Evolutionary conservation across 1,139 yeast species (phyloP), one percentile per base, ranked within the genome.

Genomic region (Magnusiomyces magnusii): DNA sequence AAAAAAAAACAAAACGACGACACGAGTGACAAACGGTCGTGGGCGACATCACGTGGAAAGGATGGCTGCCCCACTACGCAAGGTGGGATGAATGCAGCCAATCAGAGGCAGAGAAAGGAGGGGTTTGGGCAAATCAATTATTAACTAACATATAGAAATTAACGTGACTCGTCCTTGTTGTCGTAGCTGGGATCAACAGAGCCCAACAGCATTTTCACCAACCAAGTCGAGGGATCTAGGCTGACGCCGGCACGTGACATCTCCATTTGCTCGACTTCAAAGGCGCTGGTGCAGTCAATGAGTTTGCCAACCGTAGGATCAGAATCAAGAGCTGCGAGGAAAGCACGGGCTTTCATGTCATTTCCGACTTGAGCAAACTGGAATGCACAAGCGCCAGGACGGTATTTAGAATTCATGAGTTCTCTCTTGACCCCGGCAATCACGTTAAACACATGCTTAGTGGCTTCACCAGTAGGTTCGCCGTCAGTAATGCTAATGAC

Each of bases 301-400:
- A 67, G 60, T 17, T 55, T 60, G 23, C 73, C 73, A 24, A 70
- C 70, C 10, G 64, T 63, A 9, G 66, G 68, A 54, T 70, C 72
- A 19, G 62, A 55, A 51, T 70, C 73, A 21, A 70, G 63, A 58
- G 62, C 60, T 23, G 65, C 63, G 31, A 70, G 59, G 62, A 69
- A 70, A 15, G 69, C 67, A 7, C 72, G 62, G 5, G 73, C 73
- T 59, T 68, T 68, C 55, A 68, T 55, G 58, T 70, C 73, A 56
- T 63, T 67, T 1, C 73, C 73, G 24, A 70, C 73, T 58, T 70
- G 73, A 7, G 70, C 72, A 55, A 70, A 70, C 61, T 69, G 71
- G 64, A 70, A 68, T 15, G 71, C 69, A 34, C 69, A 67, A 3
- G 72, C 67, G n/a, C 70, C 71, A 0, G 71, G 66, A 3, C 73